These are phyloP conservation scores for Naganishia albida DNA, from an alignment of 1,284 basidiomycete genomes.

Conservation along the genomic window DNA sequence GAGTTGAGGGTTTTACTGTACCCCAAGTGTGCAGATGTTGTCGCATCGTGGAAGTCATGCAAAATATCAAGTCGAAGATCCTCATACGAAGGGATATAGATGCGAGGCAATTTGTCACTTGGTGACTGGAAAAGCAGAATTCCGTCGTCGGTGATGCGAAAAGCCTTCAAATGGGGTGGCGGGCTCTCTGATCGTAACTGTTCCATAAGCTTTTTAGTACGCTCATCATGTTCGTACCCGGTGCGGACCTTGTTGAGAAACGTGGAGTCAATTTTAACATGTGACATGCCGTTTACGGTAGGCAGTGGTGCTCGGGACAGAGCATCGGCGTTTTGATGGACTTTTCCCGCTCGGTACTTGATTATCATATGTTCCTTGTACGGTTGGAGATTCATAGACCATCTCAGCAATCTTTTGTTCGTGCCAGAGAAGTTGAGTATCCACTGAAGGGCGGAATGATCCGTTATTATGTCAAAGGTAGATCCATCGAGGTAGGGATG, in stretches of 20 bases:
- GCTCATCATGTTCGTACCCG: too few species aligned
- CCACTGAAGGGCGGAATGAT: constrained; percentile 26
- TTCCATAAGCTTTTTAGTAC: too few species aligned
- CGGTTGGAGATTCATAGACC: constrained; percentile 26
- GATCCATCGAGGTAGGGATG: constrained; percentile 27
- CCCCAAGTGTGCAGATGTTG: constrained; percentile 3
- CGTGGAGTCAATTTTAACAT: constrained; percentile 34
- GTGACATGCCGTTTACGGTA: background rate
- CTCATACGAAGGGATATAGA: background rate
- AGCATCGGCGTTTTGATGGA: constrained; percentile 9
- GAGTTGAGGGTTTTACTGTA: constrained; percentile 7
- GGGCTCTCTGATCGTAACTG: background rate
- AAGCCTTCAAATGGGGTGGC: constrained; percentile 7
- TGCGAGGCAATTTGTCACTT: background rate
- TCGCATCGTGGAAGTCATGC: constrained; percentile 12
- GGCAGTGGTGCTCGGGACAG: constrained; percentile 8
- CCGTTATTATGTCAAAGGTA: constrained; percentile 17
- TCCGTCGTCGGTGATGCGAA: background rate
- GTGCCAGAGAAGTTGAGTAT: constrained; percentile 14
- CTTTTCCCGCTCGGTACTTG: constrained; percentile 1
- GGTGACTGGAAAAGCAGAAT: background rate
- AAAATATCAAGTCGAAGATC: background rate
- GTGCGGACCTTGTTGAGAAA: too few species aligned
- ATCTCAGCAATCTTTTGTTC: constrained; percentile 22
- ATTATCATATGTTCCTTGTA: constrained; percentile 7